Evolutionary conservation across 441 rosid species (phyloP), one percentile per base, ranked within the genome.

Genomic region (Geranium incanum): DNA sequence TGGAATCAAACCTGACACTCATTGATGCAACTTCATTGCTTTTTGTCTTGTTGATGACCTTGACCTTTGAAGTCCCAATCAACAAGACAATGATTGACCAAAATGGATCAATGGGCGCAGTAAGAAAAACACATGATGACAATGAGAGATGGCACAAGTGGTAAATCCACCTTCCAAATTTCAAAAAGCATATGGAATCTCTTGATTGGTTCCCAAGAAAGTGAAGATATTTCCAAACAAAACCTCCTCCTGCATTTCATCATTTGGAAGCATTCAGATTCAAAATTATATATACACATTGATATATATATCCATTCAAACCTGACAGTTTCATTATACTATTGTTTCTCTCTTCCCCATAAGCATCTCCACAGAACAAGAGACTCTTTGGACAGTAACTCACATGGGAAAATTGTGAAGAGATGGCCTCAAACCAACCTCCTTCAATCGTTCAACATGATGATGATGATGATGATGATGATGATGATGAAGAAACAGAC

Each of bases 201-300:
- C 28, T 57, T 52, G 6, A n/a, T 52, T 12, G 60, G 60, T 23
- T 57, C 6, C 21, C 60, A 52, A n/a, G 19, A 52, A 57, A 57
- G 16, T 11, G 15, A 16, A 57, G 8, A 57, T 4, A 57, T 57
- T 57, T 52, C 63, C 23, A 57, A 57, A 57, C 23, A 57, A 57
- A 57, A 16, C 23, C 48, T 45, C 55, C 59, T 67, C 68, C 70
- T 77, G 79, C 70, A 72, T 72, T 81, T 75, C 80, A 60, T 70
- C 70, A 33, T 66, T 81, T 81, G 82, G 81, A 76, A 73, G 72
- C 76, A 77, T 81, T 79, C 81, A 64, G 66, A 52, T 52, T 52
- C 60, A 52, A 52, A 52, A 52, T 52, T 52, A 52, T 13, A 52
- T 1, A 12, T 0, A 50, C 57, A 50, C 16, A 50, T 45, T 3